A percentile compares a stretch with the other conserved stretches of the same genome.
Evolutionary conservation across 164 flowering plant species (phyloP).

Genomic region (Stephania japonica): DNA sequence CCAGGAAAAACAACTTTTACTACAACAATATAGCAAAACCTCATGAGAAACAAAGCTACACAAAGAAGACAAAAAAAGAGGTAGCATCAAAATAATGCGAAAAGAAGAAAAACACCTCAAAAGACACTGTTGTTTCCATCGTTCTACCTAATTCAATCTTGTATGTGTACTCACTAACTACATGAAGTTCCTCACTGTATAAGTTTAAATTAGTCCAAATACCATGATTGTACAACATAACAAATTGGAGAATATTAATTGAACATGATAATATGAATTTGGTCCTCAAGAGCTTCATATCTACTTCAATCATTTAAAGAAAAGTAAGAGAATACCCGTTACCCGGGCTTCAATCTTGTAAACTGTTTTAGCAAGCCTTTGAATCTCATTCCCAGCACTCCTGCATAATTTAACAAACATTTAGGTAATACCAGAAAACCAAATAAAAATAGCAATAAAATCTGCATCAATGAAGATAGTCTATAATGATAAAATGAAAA

Average conservation of each 20-base stretch:
- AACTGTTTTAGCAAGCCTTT: slow-evolving; percentile 52
- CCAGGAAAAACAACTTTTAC: background rate
- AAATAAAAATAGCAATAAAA: background rate
- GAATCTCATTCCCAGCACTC: slow-evolving; percentile 59
- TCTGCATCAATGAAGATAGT: background rate
- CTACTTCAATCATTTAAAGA: background rate
- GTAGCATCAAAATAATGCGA: too few relatives aligned
- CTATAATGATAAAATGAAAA: background rate
- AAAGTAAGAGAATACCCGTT: slow-evolving; percentile 44
- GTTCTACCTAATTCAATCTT: too few relatives aligned
- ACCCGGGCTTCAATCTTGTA: slow-evolving; percentile 65
- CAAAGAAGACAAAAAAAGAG: too few relatives aligned
- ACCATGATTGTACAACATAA: too few relatives aligned
- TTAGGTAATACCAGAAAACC: background rate
- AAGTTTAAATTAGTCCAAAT: too few relatives aligned
- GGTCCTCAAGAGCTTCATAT: background rate
- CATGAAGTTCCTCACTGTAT: too few relatives aligned
- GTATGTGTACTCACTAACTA: too few relatives aligned
- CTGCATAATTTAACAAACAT: slow-evolving; percentile 30
- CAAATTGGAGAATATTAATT: too few relatives aligned
- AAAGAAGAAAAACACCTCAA: too few relatives aligned
- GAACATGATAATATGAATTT: background rate
- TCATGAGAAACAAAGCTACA: background rate
- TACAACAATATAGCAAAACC: background rate
- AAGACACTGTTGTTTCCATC: too few relatives aligned